Conservation (phyloP, 2,329 filamentous ascomycete species). For the Exophiala phaeomuriformis region DNA sequence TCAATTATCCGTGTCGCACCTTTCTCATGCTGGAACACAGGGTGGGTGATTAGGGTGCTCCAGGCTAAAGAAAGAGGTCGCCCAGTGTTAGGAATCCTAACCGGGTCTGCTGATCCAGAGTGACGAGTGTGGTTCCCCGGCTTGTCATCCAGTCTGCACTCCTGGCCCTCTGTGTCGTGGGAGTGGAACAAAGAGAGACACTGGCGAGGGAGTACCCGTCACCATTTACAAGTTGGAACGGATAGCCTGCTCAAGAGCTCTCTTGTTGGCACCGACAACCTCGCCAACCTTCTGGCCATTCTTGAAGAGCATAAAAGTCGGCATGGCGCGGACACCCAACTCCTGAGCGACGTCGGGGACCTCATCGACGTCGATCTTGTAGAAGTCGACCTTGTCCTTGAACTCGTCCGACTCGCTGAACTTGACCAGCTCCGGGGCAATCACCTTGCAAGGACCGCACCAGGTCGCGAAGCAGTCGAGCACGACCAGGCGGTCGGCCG, state of each 20-base stretch:
- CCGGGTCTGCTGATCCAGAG: too few species aligned
- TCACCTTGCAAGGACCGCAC: slow-evolving; percentile 93
- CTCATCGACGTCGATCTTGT: slow-evolving; percentile 87
- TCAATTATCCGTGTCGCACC: too few species aligned
- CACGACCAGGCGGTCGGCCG: slow-evolving; percentile 56
- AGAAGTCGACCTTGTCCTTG: slow-evolving; percentile 61
- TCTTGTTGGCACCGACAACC: slow-evolving; percentile 74
- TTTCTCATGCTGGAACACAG: too few species aligned
- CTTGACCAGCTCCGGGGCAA: slow-evolving; percentile 60
- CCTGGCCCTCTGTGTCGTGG: too few species aligned
- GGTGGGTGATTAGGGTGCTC: too few species aligned
- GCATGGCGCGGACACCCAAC: slow-evolving; percentile 81
- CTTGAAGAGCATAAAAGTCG: slow-evolving; percentile 82
- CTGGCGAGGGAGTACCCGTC: too few species aligned
- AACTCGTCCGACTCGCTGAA: slow-evolving; percentile 52
- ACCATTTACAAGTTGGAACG: slow-evolving; percentile 11
- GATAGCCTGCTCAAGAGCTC: slow-evolving; percentile 43
- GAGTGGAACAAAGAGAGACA: too few species aligned
- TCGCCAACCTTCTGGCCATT: slow-evolving; percentile 63
- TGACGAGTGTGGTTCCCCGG: too few species aligned
- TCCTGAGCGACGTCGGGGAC: slow-evolving; percentile 67
- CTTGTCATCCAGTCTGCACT: too few species aligned
- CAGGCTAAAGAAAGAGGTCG: too few species aligned
- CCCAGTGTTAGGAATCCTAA: too few species aligned
- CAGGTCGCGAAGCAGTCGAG: slow-evolving; percentile 83